Evolutionary conservation across 495 filamentous ascomycete genomes (phyloP), one percentile per base, ranked within the genome.

Genomic region (Penicillium malachiteum): DNA sequence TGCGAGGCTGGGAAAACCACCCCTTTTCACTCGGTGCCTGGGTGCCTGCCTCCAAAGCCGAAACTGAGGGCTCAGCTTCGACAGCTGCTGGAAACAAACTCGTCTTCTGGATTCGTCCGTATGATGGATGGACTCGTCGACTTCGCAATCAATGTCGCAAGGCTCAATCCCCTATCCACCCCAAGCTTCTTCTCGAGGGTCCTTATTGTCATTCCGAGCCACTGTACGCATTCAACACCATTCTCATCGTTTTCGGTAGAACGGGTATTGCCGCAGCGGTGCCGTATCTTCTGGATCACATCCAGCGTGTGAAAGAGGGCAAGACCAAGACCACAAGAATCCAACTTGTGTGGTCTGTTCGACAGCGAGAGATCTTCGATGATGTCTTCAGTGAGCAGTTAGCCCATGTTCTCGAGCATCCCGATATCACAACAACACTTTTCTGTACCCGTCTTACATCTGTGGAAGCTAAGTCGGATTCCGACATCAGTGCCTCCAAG

Each of bases 181-280:
- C 53, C 5, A 48, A 48, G 4, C 54, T 72, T n/a, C 56, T 81
- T 1, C 66, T 81, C n/a, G 80, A 83, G 52, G 79, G 80, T 1
- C 77, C 81, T 5, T 84, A 84, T 52, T 80, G 80, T 7, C 62
- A 74, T 44, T 59, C 65, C 16, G 60, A 54, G 7, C 71, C 71
- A 3, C 49, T 81, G 10, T 26, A 26, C 21, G 21, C 21, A 26
- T 26, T 26, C 4, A 26, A 26, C 67, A 75, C 65, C 1, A 55
- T 79, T 11, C 44, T 82, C 3, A 66, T 83, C 30, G 70, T 84
- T 18, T 77, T 71, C 8, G 81, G 81, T 4, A 81, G 81, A 3
- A 76, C 74, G 5, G 81, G 81, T 7, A 76, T 84, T 37, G 69
- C 78, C 0, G 74, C 68, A 9, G 63, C 73, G 3, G 56, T 79